These are phyloP conservation scores for Ceratonia siliqua DNA, from an alignment of 306 rosid species.

Conservation along the genomic window DNA sequence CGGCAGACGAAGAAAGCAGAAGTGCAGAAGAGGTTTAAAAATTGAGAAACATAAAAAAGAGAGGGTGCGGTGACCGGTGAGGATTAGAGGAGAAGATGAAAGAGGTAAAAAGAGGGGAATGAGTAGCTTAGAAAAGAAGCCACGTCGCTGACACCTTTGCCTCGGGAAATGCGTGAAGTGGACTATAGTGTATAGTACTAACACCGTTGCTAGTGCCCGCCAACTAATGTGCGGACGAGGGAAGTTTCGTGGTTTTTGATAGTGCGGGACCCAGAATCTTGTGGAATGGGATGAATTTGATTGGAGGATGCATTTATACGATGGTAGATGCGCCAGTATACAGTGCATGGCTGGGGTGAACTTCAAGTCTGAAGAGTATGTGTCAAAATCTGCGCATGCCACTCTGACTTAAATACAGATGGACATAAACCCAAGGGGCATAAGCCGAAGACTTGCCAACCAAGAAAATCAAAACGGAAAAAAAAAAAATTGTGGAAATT, in stretches of 20 bases:
- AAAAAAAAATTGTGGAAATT: too few species aligned
- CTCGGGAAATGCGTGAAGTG: constrained; percentile 29
- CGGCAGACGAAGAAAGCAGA: not conserved
- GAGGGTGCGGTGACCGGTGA: too few species aligned
- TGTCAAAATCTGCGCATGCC: constrained; percentile 26
- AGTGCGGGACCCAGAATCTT: not conserved
- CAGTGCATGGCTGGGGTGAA: not conserved
- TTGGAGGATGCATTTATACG: constrained; percentile 13
- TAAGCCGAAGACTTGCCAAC: not conserved
- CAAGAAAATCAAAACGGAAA: too few species aligned
- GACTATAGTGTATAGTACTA: constrained; percentile 8
- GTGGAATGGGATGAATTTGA: not conserved
- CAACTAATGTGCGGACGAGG: constrained; percentile 31
- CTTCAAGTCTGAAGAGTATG: not conserved
- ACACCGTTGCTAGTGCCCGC: constrained; percentile 23
- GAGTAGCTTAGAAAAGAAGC: constrained; percentile 34
- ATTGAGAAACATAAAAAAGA: not conserved
- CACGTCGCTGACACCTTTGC: constrained; percentile 30
- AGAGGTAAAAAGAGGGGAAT: not conserved
- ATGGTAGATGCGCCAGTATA: constrained; percentile 16
- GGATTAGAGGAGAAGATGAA: not conserved
- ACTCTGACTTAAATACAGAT: not conserved
- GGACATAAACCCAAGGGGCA: not conserved
- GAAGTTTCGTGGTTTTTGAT: constrained; percentile 38
- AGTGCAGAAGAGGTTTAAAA: not conserved